Evolutionary conservation across 139 green algal species (phyloP).

Genomic region (Yamagishiella unicocca): DNA sequence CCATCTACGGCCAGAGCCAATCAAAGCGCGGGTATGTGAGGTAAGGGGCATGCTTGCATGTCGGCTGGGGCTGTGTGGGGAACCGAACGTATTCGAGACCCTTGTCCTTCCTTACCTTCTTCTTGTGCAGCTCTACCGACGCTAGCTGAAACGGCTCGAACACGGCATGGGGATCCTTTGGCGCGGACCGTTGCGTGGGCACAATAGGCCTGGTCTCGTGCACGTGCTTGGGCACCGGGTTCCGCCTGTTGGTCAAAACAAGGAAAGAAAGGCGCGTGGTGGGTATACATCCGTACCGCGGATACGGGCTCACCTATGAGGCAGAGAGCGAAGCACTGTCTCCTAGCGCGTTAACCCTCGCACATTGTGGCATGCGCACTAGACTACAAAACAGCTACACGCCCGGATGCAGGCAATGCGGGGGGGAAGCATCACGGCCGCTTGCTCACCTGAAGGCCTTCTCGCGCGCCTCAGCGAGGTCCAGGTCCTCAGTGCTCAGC

Average conservation of each 20-base stretch:
- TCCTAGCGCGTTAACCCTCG: too few relatives aligned
- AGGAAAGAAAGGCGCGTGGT: too few relatives aligned
- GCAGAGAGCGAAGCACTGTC: too few relatives aligned
- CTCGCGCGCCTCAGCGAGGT: conserved; percentile 38
- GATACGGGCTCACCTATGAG: not conserved
- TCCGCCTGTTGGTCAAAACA: too few relatives aligned
- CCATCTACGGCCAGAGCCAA: conserved; percentile 29
- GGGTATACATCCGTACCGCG: too few relatives aligned
- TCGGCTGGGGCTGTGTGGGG: too few relatives aligned
- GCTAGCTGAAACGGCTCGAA: conserved; percentile 62
- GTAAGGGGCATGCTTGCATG: too few relatives aligned
- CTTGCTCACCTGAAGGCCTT: conserved; percentile 36
- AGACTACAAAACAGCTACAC: too few relatives aligned
- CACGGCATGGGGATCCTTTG: conserved; percentile 49
- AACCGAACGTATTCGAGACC: too few relatives aligned
- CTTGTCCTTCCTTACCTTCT: conserved; percentile 4
- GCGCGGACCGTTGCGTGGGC: conserved; percentile 1
- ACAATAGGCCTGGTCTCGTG: conserved; percentile 54
- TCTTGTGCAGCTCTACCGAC: conserved; percentile 40
- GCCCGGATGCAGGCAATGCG: not conserved
- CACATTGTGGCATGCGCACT: too few relatives aligned
- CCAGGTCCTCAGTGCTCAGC: conserved; percentile 51
- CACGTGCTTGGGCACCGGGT: conserved; percentile 57
- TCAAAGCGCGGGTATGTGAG: too few relatives aligned
- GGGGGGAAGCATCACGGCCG: too few relatives aligned